Percentiles rank a stretch among this genome's conserved stretches.
These are phyloP conservation scores for Clathrospora elynae DNA, from an alignment of 2,329 filamentous ascomycete species.

Conservation along the genomic window DNA sequence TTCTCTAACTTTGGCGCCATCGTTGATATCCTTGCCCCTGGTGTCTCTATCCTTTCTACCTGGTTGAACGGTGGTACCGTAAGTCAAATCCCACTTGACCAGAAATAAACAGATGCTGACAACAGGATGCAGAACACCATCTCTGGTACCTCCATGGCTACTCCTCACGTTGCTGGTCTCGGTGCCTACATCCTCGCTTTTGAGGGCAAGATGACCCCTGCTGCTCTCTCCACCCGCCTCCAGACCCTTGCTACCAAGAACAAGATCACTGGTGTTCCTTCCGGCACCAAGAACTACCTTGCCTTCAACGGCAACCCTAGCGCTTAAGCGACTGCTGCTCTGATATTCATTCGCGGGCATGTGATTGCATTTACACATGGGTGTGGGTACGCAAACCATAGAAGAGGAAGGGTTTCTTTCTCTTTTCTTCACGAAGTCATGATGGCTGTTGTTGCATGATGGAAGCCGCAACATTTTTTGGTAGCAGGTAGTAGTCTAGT, in stretches of 20 bases:
- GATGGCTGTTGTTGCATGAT: constrained; percentile 5
- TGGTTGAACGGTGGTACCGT: constrained; percentile 51
- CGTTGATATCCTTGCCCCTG: constrained; percentile 50
- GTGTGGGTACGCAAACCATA: constrained; percentile 1
- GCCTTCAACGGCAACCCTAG: constrained; percentile 59
- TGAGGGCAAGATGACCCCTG: constrained; percentile 53
- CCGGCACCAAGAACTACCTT: constrained; percentile 58
- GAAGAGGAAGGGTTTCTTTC: constrained; percentile 6
- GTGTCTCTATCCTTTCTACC: constrained; percentile 54
- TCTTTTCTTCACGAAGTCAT: constrained; percentile 12
- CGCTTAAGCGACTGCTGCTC: constrained; percentile 15
- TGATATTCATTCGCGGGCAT: not conserved
- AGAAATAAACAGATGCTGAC: constrained; percentile 6
- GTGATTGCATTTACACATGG: not conserved
- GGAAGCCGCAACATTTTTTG: not conserved
- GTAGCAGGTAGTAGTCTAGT: constrained; percentile 4
- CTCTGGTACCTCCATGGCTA: constrained; percentile 69
- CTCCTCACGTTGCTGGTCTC: constrained; percentile 72
- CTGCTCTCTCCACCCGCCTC: constrained; percentile 57
- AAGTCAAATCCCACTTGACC: constrained; percentile 12
- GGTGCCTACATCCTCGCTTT: constrained; percentile 69
- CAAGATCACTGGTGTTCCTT: constrained; percentile 51
- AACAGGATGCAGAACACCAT: constrained; percentile 53
- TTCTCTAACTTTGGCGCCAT: constrained; percentile 50
- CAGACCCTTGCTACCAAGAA: constrained; percentile 50